Conservation (phyloP, 768 basidiomycete genomes). For the Leccinum subgranulosum region DNA sequence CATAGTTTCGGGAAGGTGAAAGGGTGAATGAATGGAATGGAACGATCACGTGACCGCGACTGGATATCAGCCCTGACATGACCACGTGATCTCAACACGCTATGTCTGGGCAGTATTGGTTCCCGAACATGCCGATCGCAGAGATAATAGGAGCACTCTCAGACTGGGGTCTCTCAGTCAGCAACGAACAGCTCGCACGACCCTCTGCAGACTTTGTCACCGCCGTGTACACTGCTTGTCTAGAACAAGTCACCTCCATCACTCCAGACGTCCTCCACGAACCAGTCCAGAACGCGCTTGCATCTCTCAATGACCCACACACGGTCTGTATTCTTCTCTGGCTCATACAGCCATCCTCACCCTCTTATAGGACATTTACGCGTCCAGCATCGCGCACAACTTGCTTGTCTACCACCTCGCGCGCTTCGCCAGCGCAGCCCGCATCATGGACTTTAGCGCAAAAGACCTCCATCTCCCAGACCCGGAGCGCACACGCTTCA, state of each 20-base stretch:
- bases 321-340: constrained; percentile 40
- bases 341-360: background rate
- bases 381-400: constrained; percentile 55
- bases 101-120: constrained; percentile 46
- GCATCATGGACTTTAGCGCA: constrained; percentile 73
- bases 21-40: background rate
- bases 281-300: constrained; percentile 54
- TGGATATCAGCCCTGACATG: background rate
- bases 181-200: constrained; percentile 61
- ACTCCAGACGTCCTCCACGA: constrained; percentile 55
- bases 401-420: constrained; percentile 71
- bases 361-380: constrained; percentile 58
- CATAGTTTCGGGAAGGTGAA: too few relatives aligned
- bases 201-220: constrained; percentile 73
- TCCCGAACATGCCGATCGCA: constrained; percentile 59
- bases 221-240: constrained; percentile 64
- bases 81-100: background rate
- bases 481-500: constrained; percentile 64
- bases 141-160: constrained; percentile 66
- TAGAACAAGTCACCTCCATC: constrained; percentile 69
- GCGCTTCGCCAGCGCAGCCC: constrained; percentile 69
- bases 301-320: constrained; percentile 48
- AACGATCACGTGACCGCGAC: constrained; percentile 30
- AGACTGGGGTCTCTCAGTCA: constrained; percentile 67
- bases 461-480: constrained; percentile 75